Evolutionary conservation across 352 stramenopile species (phyloP).

Genomic region (Pythium dissotocum): DNA sequence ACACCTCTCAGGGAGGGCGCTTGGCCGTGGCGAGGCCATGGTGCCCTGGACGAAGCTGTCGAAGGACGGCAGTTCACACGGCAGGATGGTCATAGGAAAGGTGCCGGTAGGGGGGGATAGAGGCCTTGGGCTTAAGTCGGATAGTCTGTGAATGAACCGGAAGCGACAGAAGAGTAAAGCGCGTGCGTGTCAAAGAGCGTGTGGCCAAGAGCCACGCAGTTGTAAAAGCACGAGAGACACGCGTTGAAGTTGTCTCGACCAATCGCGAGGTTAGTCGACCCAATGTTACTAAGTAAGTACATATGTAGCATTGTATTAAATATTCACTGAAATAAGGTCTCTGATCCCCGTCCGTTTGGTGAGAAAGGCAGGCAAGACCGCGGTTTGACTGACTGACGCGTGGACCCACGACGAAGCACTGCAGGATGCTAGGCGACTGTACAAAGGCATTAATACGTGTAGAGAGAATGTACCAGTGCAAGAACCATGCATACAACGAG

Average conservation of each 20-base stretch:
- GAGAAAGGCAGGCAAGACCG: neutral
- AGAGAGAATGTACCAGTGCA: too few species aligned
- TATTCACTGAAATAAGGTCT: neutral
- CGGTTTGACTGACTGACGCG: neutral
- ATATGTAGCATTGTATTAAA: too few species aligned
- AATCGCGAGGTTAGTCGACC: neutral
- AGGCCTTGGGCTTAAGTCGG: neutral
- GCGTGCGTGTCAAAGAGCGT: neutral
- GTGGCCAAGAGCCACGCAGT: neutral
- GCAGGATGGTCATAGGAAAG: constrained; percentile 6
- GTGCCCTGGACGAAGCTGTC: constrained; percentile 21
- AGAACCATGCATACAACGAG: too few species aligned
- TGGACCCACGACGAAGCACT: neutral
- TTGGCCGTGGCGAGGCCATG: neutral
- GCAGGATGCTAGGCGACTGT: neutral
- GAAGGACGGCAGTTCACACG: constrained; percentile 14
- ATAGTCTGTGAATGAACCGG: neutral
- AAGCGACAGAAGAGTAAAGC: neutral
- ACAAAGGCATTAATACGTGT: too few species aligned
- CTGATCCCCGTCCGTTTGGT: neutral
- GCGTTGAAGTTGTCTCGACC: constrained; percentile 10
- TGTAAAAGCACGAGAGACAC: constrained; percentile 14
- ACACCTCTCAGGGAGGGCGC: constrained; percentile 10
- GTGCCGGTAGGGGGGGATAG: neutral
- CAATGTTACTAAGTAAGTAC: neutral